These are phyloP conservation scores for Meredithiella fracta DNA, from an alignment of 2,329 filamentous ascomycete genomes.

Conservation along the genomic window DNA sequence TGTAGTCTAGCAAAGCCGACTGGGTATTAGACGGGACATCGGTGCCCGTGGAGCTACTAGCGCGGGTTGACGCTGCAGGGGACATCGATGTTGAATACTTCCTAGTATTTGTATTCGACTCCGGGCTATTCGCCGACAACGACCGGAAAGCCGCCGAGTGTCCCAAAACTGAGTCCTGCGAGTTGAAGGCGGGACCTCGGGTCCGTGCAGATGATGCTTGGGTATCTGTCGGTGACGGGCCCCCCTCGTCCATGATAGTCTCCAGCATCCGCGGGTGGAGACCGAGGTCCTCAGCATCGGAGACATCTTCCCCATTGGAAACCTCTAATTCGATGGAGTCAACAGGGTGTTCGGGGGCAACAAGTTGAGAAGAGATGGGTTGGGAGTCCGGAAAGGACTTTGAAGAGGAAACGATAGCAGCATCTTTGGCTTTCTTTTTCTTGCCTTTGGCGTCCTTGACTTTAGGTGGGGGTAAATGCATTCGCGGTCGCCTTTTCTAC, in stretches of 20 bases:
- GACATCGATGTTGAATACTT: constrained; percentile 8
- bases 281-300: neutral
- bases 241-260: constrained; percentile 39
- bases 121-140: no score
- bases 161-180: constrained; percentile 20
- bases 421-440: neutral
- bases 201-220: neutral
- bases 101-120: neutral
- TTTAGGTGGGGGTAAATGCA: constrained; percentile 73
- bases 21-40: constrained; percentile 2
- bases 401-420: neutral
- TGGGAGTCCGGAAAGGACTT: neutral
- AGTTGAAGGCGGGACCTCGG: neutral
- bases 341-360: neutral
- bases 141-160: no score
- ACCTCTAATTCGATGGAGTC: neutral
- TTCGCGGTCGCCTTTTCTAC: constrained; percentile 78
- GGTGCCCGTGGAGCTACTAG: constrained; percentile 7
- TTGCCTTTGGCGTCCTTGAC: constrained; percentile 23
- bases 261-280: constrained; percentile 23
- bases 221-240: constrained; percentile 17
- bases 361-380: neutral
- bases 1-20: constrained; percentile 27
- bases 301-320: neutral
- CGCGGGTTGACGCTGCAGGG: constrained; percentile 6